phyloP scores from a whole-genome alignment of 2,329 filamentous ascomycete species.

The Colletotrichum liaoningense region DNA sequence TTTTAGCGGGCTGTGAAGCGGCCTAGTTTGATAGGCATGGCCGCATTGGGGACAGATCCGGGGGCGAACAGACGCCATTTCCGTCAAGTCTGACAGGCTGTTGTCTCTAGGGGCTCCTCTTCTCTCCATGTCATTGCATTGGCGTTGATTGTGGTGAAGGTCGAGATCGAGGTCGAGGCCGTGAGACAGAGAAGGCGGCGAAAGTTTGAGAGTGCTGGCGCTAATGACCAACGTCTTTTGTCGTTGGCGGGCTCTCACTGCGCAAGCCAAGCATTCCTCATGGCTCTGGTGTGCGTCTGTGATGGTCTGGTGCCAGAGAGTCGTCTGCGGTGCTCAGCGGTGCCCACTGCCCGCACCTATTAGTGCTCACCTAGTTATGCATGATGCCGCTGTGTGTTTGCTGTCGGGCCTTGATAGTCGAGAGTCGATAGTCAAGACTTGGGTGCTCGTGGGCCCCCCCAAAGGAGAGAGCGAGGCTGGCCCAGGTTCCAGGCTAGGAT shows the following conservation, averaged over 20 bases:
- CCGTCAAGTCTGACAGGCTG: constrained; percentile 16
- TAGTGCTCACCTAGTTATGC: constrained; percentile 1
- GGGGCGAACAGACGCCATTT: constrained; percentile 27
- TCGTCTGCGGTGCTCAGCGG: constrained; percentile 6
- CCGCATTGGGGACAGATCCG: constrained; percentile 19
- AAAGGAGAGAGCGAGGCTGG: not conserved
- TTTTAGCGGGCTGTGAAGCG: constrained; percentile 9
- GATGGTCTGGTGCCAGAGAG: constrained; percentile 16
- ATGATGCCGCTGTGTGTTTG: not conserved
- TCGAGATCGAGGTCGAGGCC: not conserved
- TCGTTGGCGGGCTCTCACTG: constrained; percentile 5
- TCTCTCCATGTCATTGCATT: constrained; percentile 23
- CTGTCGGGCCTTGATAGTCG: not conserved
- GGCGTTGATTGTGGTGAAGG: not conserved
- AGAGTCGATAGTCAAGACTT: not conserved
- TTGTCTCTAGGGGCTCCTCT: constrained; percentile 24
- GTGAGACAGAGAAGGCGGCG: constrained; percentile 17
- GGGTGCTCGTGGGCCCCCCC: not conserved
- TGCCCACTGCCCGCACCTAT: not conserved
- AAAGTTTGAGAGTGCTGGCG: constrained; percentile 1
- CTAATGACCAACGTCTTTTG: constrained; percentile 18
- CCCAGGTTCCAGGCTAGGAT: constrained; percentile 1
- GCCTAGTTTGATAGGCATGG: constrained; percentile 15
- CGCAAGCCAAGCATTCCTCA: constrained; percentile 16
- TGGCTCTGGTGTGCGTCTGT: not conserved